Evolutionary conservation across 2,329 filamentous ascomycete genomes (phyloP).

Genomic region (Bipolaris cookei): DNA sequence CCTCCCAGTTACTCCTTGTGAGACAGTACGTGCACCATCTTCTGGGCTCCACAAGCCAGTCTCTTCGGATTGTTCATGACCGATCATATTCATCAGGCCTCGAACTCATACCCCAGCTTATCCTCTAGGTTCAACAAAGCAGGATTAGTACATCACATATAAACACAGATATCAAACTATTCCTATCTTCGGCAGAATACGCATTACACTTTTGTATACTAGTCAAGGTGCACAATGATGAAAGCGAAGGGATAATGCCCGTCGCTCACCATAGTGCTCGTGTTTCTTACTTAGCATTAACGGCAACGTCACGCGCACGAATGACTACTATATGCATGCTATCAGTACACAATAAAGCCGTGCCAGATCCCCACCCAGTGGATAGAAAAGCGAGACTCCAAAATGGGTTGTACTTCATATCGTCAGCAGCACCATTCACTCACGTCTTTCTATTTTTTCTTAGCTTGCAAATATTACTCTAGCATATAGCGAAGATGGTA

Average conservation of each 20-base stretch:
- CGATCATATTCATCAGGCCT: conserved; percentile 50
- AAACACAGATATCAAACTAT: conserved; percentile 62
- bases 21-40: background rate
- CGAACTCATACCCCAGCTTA: conserved; percentile 48
- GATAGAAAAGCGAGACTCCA: too few species aligned
- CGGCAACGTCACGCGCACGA: background rate
- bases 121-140: conserved; percentile 51
- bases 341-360: too few species aligned
- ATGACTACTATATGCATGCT: background rate
- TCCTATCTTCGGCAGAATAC: conserved; percentile 61
- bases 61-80: conserved; percentile 7
- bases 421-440: too few species aligned
- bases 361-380: too few species aligned
- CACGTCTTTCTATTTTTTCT: too few species aligned
- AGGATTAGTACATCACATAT: conserved; percentile 61
- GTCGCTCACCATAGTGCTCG: conserved; percentile 1
- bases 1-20: too few species aligned
- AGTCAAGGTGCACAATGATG: conserved; percentile 6
- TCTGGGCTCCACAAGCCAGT: background rate
- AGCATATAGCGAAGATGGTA: too few species aligned
- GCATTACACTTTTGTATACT: conserved; percentile 66
- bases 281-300: background rate
- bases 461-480: too few species aligned
- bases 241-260: conserved; percentile 5
- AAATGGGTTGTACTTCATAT: too few species aligned